Evolutionary conservation across 345 rosid genomes (phyloP).

Genomic region (Dipteronia sinensis): DNA sequence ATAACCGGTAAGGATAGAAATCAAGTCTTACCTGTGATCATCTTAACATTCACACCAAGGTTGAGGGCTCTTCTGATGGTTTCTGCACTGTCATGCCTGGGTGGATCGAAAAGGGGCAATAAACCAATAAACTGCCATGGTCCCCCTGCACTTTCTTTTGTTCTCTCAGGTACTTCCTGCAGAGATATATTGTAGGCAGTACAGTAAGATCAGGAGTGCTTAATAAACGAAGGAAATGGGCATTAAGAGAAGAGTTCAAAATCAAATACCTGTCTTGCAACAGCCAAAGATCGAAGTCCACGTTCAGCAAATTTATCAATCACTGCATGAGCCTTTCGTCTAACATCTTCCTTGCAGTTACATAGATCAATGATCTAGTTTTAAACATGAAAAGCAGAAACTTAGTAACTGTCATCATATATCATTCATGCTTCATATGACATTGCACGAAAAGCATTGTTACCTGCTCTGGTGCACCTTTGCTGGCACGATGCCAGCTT

Average conservation of each 20-base stretch:
- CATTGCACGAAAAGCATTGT: not conserved
- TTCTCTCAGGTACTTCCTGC: slow-evolving; percentile 85
- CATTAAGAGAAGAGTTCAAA: slow-evolving; percentile 5
- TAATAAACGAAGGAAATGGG: not conserved
- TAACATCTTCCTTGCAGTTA: slow-evolving; percentile 72
- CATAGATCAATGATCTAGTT: slow-evolving; percentile 69
- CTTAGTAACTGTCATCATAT: slow-evolving; percentile 2
- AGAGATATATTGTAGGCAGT: slow-evolving; percentile 3
- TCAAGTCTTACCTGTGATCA: slow-evolving; percentile 73
- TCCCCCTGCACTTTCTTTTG: slow-evolving; percentile 71
- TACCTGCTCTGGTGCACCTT: slow-evolving; percentile 98
- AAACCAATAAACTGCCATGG: slow-evolving; percentile 89
- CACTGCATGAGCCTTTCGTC: slow-evolving; percentile 65
- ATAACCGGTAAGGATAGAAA: not conserved
- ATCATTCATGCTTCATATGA: not conserved
- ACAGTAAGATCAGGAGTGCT: not conserved
- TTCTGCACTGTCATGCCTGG: slow-evolving; percentile 97
- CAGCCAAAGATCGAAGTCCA: slow-evolving; percentile 87
- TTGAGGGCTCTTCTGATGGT: slow-evolving; percentile 88
- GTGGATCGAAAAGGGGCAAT: slow-evolving; percentile 92
- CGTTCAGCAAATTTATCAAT: slow-evolving; percentile 94
- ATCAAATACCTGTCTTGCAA: slow-evolving; percentile 76
- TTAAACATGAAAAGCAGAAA: slow-evolving; percentile 14
- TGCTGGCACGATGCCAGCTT: slow-evolving; percentile 82
- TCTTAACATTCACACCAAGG: slow-evolving; percentile 90